phyloP scores from a whole-genome alignment of 1,284 basidiomycete species.

The Anthracocystis walkeri region DNA sequence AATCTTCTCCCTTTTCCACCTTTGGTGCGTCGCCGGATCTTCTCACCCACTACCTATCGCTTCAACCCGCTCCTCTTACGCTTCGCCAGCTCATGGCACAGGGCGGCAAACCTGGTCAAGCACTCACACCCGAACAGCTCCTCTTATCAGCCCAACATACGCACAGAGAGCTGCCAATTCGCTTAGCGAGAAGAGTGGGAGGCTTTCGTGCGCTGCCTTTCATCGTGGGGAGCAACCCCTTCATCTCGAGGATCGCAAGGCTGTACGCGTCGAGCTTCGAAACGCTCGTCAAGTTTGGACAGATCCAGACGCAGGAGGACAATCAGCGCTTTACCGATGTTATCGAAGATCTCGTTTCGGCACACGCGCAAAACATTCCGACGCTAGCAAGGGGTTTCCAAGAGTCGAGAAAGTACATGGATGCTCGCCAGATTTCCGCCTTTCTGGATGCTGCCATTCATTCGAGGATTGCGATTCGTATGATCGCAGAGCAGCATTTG shows the following conservation, averaged over 20 bases:
- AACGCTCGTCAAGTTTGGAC: conserved; percentile 78
- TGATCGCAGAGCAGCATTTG: conserved; percentile 93
- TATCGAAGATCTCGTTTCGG: conserved; percentile 79
- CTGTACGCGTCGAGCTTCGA: conserved; percentile 81
- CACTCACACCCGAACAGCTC: conserved; percentile 58
- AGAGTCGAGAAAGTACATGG: conserved; percentile 85
- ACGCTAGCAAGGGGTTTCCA: conserved; percentile 90
- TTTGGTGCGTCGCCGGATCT: conserved; percentile 65
- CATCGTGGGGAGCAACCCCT: conserved; percentile 90
- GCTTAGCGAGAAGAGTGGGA: conserved; percentile 64
- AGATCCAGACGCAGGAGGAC: conserved; percentile 76
- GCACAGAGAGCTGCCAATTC: conserved; percentile 66
- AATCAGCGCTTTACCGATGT: conserved; percentile 79
- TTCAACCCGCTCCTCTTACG: conserved; percentile 61
- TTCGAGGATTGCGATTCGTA: conserved; percentile 84
- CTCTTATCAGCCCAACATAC: conserved; percentile 64
- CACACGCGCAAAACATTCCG: conserved; percentile 87
- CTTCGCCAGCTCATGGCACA: conserved; percentile 61
- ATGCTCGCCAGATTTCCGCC: conserved; percentile 78
- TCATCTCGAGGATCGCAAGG: conserved; percentile 80
- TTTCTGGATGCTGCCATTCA: conserved; percentile 88
- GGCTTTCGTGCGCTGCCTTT: conserved; percentile 69
- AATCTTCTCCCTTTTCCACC: conserved; percentile 46
- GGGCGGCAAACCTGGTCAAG: conserved; percentile 56
- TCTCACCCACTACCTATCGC: conserved; percentile 54